These are phyloP conservation scores for Macrocybe gigantea DNA, from an alignment of 768 basidiomycete species.

Conservation along the genomic window DNA sequence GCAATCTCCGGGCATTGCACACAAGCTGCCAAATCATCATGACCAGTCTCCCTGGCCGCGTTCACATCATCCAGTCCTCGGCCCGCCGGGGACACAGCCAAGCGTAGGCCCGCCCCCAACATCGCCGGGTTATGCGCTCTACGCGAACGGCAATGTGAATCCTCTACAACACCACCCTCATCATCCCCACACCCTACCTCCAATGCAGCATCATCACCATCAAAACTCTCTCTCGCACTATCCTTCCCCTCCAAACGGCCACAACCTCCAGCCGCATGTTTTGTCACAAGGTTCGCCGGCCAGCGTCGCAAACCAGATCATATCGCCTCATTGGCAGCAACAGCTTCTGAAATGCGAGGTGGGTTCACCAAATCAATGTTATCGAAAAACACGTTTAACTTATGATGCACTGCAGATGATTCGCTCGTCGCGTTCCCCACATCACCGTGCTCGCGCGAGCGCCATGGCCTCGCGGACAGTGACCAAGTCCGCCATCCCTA, in stretches of 20 bases:
- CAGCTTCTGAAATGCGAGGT: slow-evolving; percentile 92
- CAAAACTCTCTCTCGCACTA: slow-evolving; percentile 78
- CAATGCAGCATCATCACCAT: slow-evolving; percentile 66
- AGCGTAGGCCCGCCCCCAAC: slow-evolving; percentile 59
- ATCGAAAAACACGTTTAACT: slow-evolving; percentile 13
- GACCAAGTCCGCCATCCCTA: slow-evolving; percentile 83
- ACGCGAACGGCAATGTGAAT: slow-evolving; percentile 62
- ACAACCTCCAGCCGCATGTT: slow-evolving; percentile 51
- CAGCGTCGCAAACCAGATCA: slow-evolving; percentile 49
- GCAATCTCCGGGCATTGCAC: slow-evolving; percentile 75
- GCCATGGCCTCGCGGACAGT: slow-evolving; percentile 88
- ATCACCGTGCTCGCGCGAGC: slow-evolving; percentile 93
- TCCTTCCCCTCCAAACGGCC: slow-evolving; percentile 72
- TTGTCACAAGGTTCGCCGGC: slow-evolving; percentile 57
- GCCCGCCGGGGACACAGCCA: slow-evolving; percentile 44
- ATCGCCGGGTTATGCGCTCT: slow-evolving; percentile 72
- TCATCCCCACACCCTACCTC: slow-evolving; percentile 47
- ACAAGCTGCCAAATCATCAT: slow-evolving; percentile 71
- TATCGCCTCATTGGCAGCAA: slow-evolving; percentile 87
- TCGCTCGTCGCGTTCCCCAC: slow-evolving; percentile 80
- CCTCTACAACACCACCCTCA: slow-evolving; percentile 60
- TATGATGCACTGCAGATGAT: slow-evolving; percentile 50
- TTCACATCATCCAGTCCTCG: slow-evolving; percentile 47
- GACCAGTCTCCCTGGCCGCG: slow-evolving; percentile 73
- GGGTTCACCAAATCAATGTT: slow-evolving; percentile 24